A percentile compares a stretch with the other conserved stretches of the same genome.
phyloP scores from a whole-genome alignment of 148 eudicot species.

The Persicaria tinctoria region DNA sequence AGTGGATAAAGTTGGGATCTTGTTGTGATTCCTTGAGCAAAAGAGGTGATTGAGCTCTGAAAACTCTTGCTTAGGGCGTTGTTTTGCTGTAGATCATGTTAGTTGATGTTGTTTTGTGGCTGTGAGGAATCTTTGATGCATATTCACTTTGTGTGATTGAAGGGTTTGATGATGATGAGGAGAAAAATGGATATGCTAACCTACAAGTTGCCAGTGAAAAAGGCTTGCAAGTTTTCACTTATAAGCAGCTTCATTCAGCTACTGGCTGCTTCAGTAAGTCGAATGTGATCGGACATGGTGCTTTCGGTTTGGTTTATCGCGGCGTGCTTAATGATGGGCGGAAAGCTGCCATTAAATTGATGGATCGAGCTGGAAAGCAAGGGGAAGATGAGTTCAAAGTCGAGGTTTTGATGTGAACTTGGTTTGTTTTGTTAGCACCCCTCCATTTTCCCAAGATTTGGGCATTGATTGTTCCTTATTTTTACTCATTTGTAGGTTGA shows the following conservation, averaged over 20 bases:
- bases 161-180: conserved; percentile 52
- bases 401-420: conserved; percentile 46
- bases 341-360: conserved; percentile 83
- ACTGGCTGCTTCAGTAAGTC: conserved; percentile 87
- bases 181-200: conserved; percentile 29
- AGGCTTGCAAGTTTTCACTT: conserved; percentile 71
- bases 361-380: conserved; percentile 90
- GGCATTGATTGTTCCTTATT: conserved; percentile 12
- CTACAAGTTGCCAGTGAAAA: conserved; percentile 54
- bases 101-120: neutral
- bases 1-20: neutral
- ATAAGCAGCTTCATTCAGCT: conserved; percentile 82
- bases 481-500: conserved; percentile 48
- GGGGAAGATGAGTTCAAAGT: conserved; percentile 92
- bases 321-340: conserved; percentile 82
- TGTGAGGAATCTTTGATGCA: conserved; percentile 2
- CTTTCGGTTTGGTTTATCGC: conserved; percentile 76
- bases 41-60: neutral
- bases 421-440: neutral
- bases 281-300: conserved; percentile 89
- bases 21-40: neutral
- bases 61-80: neutral
- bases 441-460: neutral
- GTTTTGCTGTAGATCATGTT: neutral
- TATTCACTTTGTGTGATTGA: conserved; percentile 18